Conservation (phyloP, 176 grass and related monocot genomes). For the Carex kokanica region DNA sequence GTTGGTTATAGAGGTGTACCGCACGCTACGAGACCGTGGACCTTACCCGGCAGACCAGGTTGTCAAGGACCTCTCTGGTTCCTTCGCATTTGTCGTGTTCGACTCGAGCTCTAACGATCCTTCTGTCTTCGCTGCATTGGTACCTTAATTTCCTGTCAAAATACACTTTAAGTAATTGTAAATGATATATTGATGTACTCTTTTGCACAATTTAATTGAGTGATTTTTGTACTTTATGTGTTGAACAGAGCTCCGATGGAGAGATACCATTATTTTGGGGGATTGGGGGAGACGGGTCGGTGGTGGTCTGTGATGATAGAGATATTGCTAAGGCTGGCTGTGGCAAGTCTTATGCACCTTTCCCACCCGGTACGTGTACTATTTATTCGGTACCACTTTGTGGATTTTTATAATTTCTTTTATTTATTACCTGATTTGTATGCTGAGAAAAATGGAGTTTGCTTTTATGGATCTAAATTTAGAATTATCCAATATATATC, state of each 20-base stretch:
- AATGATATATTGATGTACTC: not conserved
- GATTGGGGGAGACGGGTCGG: conserved; percentile 65
- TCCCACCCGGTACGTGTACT: conserved; percentile 45
- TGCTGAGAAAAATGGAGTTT: not conserved
- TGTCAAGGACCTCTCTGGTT: conserved; percentile 74
- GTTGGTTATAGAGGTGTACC: conserved; percentile 78
- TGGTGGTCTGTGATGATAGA: conserved; percentile 81
- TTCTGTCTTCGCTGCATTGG: conserved; percentile 71
- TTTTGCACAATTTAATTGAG: not conserved
- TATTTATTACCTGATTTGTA: too few species aligned
- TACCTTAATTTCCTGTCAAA: not conserved
- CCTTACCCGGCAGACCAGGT: conserved; percentile 96
- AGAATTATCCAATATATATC: not conserved
- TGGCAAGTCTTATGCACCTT: conserved; percentile 74
- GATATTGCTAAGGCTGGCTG: conserved; percentile 57
- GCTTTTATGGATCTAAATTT: not conserved
- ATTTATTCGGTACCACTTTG: not conserved
- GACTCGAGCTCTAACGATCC: conserved; percentile 46
- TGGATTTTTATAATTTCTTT: not conserved
- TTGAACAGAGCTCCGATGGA: conserved; percentile 46
- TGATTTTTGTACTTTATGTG: not conserved
- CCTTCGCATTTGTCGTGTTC: conserved; percentile 88
- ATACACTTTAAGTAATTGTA: not conserved
- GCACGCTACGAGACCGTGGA: conserved; percentile 84
- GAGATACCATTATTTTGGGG: conserved; percentile 69